Conservation (phyloP, 495 filamentous ascomycete species). For the Pyrenopolyporus hunteri region DNA sequence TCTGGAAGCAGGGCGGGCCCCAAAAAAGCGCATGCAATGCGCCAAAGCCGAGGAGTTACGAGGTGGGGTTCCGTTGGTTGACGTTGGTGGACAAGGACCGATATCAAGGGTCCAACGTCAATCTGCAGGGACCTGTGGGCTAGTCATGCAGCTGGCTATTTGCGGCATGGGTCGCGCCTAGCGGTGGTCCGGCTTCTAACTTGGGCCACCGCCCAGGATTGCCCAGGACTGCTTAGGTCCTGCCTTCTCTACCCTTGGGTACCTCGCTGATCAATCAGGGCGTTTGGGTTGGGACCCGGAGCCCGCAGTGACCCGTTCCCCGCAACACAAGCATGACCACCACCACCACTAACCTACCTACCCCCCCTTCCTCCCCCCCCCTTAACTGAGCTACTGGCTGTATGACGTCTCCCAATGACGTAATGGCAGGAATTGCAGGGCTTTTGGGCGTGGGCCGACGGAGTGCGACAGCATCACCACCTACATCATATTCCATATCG, state of each 20-base stretch:
- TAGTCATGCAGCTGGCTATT: conserved; percentile 32
- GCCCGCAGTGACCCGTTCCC: conserved; percentile 9
- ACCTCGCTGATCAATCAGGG: conserved; percentile 32
- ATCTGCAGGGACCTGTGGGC: conserved; percentile 45
- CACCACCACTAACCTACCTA: no score
- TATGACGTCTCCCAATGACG: conserved; percentile 39
- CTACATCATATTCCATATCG: conserved; percentile 40
- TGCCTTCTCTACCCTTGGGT: no score
- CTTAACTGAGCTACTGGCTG: not conserved
- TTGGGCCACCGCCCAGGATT: conserved; percentile 5
- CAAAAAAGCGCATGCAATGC: conserved; percentile 28
- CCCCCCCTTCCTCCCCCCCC: no score
- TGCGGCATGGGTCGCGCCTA: conserved; percentile 30
- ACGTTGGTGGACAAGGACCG: conserved; percentile 27
- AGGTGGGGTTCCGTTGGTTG: conserved; percentile 28
- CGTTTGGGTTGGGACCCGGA: conserved; percentile 19
- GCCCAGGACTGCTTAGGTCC: no score
- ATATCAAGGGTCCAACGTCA: conserved; percentile 44
- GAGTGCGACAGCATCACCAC: conserved; percentile 38
- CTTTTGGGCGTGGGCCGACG: conserved; percentile 17
- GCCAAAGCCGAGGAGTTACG: conserved; percentile 23
- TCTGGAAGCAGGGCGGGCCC: conserved; percentile 25
- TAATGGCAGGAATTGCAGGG: conserved; percentile 3
- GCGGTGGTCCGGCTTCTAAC: conserved; percentile 15
- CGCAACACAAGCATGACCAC: no score